These are phyloP conservation scores for Bipolaris gigantea DNA, from an alignment of 2,329 filamentous ascomycete genomes.

Conservation along the genomic window DNA sequence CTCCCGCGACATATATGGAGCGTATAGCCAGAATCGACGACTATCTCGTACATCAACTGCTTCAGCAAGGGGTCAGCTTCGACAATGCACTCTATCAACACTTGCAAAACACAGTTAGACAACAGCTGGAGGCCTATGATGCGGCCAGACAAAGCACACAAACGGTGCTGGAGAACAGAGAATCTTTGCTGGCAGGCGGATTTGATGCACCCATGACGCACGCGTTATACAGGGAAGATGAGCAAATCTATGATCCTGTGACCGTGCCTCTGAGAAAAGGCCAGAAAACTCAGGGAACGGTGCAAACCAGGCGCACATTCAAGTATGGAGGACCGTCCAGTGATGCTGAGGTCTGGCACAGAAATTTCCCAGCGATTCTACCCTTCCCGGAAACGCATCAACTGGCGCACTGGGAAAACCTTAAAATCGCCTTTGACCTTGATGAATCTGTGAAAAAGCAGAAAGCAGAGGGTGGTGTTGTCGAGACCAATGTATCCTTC, in stretches of 20 bases:
- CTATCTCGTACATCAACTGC: constrained; percentile 25
- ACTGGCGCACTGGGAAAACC: constrained; percentile 36
- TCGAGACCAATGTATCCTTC: constrained; percentile 24
- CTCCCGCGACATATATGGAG: constrained; percentile 20
- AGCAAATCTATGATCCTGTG: not conserved
- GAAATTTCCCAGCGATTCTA: constrained; percentile 22
- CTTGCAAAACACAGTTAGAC: constrained; percentile 23
- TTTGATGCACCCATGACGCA: not conserved
- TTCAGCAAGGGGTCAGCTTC: constrained; percentile 15
- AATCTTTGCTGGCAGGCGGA: constrained; percentile 1
- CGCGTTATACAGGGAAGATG: constrained; percentile 2
- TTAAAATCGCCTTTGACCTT: constrained; percentile 34
- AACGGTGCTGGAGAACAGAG: constrained; percentile 4
- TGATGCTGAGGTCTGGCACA: constrained; percentile 27
- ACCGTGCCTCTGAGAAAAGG: not conserved
- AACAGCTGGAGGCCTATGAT: constrained; percentile 21
- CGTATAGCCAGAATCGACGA: constrained; percentile 32
- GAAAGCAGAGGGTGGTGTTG: constrained; percentile 11
- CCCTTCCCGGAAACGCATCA: constrained; percentile 35
- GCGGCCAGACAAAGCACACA: constrained; percentile 8
- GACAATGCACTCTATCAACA: constrained; percentile 26
- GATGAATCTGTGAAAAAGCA: constrained; percentile 10
- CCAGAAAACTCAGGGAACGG: not conserved
- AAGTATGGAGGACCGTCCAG: constrained; percentile 32
- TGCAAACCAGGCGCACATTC: constrained; percentile 16